These are phyloP conservation scores for Passiflora organensis DNA, from an alignment of 345 rosid species.

Conservation along the genomic window DNA sequence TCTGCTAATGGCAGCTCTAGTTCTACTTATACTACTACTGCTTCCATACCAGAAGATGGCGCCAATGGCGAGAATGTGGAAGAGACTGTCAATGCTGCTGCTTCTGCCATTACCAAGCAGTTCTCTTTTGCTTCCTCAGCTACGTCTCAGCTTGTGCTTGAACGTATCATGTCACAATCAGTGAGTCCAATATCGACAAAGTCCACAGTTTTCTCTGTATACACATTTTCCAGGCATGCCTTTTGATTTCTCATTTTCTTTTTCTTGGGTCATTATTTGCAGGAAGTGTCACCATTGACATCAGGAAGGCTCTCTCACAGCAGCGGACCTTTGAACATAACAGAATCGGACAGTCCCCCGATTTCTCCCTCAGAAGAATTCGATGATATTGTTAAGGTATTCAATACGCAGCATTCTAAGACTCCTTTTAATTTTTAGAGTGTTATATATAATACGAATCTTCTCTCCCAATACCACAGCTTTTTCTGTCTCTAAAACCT, in stretches of 20 bases:
- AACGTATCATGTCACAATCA: constrained; percentile 94
- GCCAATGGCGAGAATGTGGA: constrained; percentile 13
- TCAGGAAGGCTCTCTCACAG: constrained; percentile 97
- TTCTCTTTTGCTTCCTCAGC: constrained; percentile 68
- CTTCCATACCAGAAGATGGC: constrained; percentile 58
- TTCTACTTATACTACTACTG: constrained; percentile 20
- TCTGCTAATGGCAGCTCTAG: constrained; percentile 3
- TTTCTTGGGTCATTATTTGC: constrained; percentile 7
- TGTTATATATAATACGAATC: no score
- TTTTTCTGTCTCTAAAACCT: constrained; percentile 6
- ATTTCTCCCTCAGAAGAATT: constrained; percentile 82
- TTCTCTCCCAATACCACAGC: constrained; percentile 17
- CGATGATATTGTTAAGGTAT: constrained; percentile 88
- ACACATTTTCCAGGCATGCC: no score
- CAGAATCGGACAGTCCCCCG: constrained; percentile 73
- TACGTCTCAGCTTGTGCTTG: constrained; percentile 87
- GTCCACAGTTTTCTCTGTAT: background rate
- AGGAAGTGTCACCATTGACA: constrained; percentile 90
- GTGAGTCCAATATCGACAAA: constrained; percentile 26
- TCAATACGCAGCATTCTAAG: background rate
- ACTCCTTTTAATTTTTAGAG: no score
- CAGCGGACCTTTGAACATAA: constrained; percentile 70
- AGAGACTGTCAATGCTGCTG: background rate
- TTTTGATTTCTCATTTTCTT: background rate
- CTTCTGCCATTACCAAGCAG: constrained; percentile 23